phyloP scores from a whole-genome alignment of 2,329 filamentous ascomycete genomes.

The Didymella sp. region DNA sequence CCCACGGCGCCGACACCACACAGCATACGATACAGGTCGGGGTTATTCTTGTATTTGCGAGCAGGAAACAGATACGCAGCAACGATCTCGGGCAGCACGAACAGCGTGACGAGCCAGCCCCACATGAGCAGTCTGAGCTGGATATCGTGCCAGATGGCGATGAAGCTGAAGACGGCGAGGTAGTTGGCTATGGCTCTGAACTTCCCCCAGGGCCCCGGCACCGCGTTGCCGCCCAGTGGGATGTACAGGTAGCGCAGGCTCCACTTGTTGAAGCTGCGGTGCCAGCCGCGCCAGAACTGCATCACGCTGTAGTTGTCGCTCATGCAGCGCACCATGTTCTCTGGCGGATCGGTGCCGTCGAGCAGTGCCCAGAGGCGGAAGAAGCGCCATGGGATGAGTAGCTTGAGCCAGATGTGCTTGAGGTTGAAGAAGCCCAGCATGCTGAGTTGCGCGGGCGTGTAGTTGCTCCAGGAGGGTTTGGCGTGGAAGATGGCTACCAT shows the following conservation, averaged over 20 bases:
- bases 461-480: conserved; percentile 78
- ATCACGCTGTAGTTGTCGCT: conserved; percentile 91
- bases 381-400: conserved; percentile 96
- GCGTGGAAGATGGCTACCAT: conserved; percentile 89
- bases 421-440: conserved; percentile 96
- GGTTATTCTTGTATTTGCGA: conserved; percentile 71
- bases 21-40: conserved; percentile 78
- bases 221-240: conserved; percentile 76
- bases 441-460: conserved; percentile 85
- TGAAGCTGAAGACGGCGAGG: conserved; percentile 89
- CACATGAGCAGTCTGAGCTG: conserved; percentile 88
- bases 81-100: conserved; percentile 87
- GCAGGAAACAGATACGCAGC: conserved; percentile 75
- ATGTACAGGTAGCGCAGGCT: conserved; percentile 92
- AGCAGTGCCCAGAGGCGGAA: conserved; percentile 95
- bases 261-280: conserved; percentile 94
- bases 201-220: conserved; percentile 50
- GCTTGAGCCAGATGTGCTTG: conserved; percentile 96
- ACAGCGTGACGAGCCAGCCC: conserved; percentile 95
- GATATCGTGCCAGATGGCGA: conserved; percentile 98
- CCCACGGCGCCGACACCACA: conserved; percentile 80
- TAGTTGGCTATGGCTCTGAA: conserved; percentile 74
- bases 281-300: conserved; percentile 96
- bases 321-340: conserved; percentile 98
- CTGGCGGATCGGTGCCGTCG: conserved; percentile 91